Percentiles rank a stretch among this genome's conserved stretches.
phyloP scores from a whole-genome alignment of 192 early-diverging fungal genomes.

The Coemansia erecta region DNA sequence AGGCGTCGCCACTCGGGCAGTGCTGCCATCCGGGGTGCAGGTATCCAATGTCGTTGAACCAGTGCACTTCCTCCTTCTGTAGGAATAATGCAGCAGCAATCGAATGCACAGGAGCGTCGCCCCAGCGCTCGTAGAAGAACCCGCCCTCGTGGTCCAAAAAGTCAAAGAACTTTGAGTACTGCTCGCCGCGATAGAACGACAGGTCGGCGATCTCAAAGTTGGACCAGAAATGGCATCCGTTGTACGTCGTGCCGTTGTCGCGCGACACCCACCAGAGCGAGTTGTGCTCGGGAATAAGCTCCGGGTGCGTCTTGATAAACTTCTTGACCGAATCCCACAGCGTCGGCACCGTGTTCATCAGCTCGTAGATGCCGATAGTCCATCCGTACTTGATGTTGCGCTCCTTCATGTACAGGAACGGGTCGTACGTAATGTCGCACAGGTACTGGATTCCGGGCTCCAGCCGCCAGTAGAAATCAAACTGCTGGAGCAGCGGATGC shows the following conservation, averaged over 20 bases:
- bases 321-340: constrained; percentile 59
- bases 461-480: constrained; percentile 66
- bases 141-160: constrained; percentile 73
- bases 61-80: constrained; percentile 63
- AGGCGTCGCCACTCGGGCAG: constrained; percentile 47
- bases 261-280: constrained; percentile 50
- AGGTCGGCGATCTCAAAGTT: constrained; percentile 83
- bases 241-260: constrained; percentile 45
- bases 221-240: constrained; percentile 72
- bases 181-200: constrained; percentile 64
- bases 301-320: constrained; percentile 57
- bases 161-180: constrained; percentile 65
- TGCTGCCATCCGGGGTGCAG: constrained; percentile 61
- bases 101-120: constrained; percentile 65
- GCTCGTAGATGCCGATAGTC: constrained; percentile 58
- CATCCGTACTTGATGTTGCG: constrained; percentile 64
- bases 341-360: constrained; percentile 55
- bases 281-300: constrained; percentile 56
- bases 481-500: constrained; percentile 57
- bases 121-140: constrained; percentile 82
- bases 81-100: constrained; percentile 63
- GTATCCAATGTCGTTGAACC: constrained; percentile 72
- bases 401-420: constrained; percentile 64
- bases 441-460: constrained; percentile 65
- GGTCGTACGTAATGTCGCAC: constrained; percentile 66